Percentiles rank a stretch among this genome's conserved stretches.
These are phyloP conservation scores for Sistotremastrum suecicum DNA, from an alignment of 768 basidiomycete genomes.

Conservation along the genomic window DNA sequence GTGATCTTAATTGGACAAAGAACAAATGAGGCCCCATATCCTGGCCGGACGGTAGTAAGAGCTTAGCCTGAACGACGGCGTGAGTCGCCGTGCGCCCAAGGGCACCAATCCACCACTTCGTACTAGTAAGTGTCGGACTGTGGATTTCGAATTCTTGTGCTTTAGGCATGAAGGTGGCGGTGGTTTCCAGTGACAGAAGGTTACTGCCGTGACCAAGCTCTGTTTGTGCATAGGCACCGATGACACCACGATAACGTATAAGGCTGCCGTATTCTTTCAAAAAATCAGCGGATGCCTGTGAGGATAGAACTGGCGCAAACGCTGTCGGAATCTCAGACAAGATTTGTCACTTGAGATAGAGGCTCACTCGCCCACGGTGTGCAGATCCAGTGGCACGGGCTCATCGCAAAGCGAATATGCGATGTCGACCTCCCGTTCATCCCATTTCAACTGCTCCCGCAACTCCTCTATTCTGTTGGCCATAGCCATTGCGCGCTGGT, in stretches of 20 bases:
- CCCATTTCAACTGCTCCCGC: constrained; percentile 40
- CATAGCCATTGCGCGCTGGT: constrained; percentile 38
- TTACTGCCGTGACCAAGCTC: constrained; percentile 72
- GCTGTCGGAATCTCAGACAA: constrained; percentile 14
- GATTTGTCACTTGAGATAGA: constrained; percentile 14
- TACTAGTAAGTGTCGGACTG: constrained; percentile 59
- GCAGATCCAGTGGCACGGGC: constrained; percentile 30
- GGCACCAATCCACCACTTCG: constrained; percentile 76
- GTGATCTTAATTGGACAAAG: constrained; percentile 50
- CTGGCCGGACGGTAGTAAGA: constrained; percentile 46
- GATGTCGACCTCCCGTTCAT: constrained; percentile 26
- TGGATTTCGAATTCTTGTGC: constrained; percentile 60
- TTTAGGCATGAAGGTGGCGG: constrained; percentile 57
- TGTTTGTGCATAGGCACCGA: constrained; percentile 64
- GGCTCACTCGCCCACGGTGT: constrained; percentile 19
- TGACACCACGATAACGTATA: constrained; percentile 38
- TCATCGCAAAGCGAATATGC: constrained; percentile 42
- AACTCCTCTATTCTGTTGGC: constrained; percentile 46
- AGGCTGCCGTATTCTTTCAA: constrained; percentile 36
- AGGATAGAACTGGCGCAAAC: constrained; percentile 53
- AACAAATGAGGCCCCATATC: constrained; percentile 65
- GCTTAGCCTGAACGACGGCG: constrained; percentile 61
- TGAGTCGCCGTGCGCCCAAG: constrained; percentile 62
- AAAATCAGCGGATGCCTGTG: constrained; percentile 44
- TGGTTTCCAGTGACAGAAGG: constrained; percentile 56